phyloP scores from a whole-genome alignment of 2,329 filamentous ascomycete genomes.

The Arthroderma sp. region DNA sequence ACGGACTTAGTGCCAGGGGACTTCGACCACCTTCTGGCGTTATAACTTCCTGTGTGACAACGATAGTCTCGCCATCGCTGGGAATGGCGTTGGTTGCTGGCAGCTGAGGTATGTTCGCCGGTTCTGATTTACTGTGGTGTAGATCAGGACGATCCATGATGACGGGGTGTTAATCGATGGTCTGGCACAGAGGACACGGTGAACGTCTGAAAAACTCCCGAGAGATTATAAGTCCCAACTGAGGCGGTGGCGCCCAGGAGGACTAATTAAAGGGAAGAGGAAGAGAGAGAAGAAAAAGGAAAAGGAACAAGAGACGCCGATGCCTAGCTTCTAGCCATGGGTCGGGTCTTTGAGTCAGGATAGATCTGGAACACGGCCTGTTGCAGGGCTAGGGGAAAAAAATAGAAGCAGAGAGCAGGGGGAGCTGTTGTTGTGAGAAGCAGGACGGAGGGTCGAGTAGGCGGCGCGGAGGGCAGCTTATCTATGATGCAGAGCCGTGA shows the following conservation, averaged over 20 bases:
- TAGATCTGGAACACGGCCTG: conserved; percentile 5
- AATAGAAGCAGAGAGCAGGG: too few species aligned
- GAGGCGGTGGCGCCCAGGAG: neutral
- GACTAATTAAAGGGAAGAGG: neutral
- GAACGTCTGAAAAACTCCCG: too few species aligned
- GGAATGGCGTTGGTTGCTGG: neutral
- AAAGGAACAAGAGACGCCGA: conserved; percentile 30
- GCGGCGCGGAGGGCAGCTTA: neutral
- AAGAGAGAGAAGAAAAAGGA: neutral
- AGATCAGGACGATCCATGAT: neutral
- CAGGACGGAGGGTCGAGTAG: neutral
- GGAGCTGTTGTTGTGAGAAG: neutral
- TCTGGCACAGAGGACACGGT: neutral
- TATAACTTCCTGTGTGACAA: conserved; percentile 1
- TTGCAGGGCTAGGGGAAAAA: neutral
- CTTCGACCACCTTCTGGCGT: neutral
- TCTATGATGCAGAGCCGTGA: neutral
- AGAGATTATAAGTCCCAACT: neutral
- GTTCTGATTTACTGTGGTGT: conserved; percentile 8
- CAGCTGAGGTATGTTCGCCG: conserved; percentile 3
- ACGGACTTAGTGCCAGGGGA: conserved; percentile 26
- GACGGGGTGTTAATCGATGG: neutral
- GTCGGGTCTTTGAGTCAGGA: conserved; percentile 28
- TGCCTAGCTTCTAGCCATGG: conserved; percentile 26
- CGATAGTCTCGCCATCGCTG: neutral